These are phyloP conservation scores for Salix brachista DNA, from an alignment of 345 rosid genomes.

Conservation along the genomic window DNA sequence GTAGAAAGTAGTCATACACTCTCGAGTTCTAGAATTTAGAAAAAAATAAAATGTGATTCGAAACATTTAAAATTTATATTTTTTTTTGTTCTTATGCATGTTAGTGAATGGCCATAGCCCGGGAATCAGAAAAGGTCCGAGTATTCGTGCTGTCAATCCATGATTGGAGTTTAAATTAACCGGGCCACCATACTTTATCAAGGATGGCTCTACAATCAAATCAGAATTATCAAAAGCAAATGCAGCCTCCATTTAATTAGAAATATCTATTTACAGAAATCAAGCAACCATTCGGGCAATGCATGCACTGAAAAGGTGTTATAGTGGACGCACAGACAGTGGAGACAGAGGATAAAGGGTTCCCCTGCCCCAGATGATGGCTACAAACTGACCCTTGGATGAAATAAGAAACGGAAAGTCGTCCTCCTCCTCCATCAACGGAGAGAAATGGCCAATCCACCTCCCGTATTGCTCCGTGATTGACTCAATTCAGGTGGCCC, in stretches of 20 bases:
- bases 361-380: not conserved
- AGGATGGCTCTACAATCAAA: not conserved
- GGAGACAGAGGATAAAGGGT: not conserved
- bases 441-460: not conserved
- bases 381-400: not conserved
- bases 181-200: not conserved
- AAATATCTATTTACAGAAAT: too few species aligned
- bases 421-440: not conserved
- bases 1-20: too few species aligned
- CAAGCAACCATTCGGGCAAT: not conserved
- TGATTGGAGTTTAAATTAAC: too few species aligned
- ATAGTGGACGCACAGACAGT: not conserved
- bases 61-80: too few species aligned
- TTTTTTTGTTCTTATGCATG: too few species aligned
- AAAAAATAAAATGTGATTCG: too few species aligned
- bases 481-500: conserved; percentile 4
- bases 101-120: too few species aligned
- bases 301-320: not conserved
- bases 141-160: too few species aligned
- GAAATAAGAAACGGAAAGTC: not conserved
- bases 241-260: too few species aligned
- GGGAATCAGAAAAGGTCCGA: too few species aligned
- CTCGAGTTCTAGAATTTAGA: too few species aligned
- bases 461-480: conserved; percentile 12
- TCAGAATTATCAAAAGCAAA: not conserved